Evolutionary conservation across 805 yeast species (phyloP), one percentile per base, ranked within the genome.

Genomic region (Saturnispora sanitii): DNA sequence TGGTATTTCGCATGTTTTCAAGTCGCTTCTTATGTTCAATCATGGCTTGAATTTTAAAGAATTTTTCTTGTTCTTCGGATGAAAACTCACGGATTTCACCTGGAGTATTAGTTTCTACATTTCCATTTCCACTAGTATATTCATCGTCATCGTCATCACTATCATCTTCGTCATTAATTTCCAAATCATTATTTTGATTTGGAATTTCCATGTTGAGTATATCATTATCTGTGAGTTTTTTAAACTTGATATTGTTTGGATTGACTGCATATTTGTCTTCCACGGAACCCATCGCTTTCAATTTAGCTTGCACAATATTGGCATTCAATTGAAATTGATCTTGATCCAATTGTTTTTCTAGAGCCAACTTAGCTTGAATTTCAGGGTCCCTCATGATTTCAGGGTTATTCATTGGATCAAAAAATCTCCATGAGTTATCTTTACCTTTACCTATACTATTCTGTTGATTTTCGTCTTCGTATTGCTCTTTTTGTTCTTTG

Each of bases 361-460:
- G 32, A 6, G 40, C 35, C 28, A 48, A 22, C 29, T 36, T 42
- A 15, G 38, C 44, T 15, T 41, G 40, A 45, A 44, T 47, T 32
- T 48, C 54, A 3, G 54, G 53, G 29, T 52, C 56, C 29, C 48
- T 49, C 2, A 49, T 42, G 4, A 52, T 27, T 1, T 45, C 45
- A 5, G 42, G 35, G 17, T 45, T 48, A 7, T 27, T 37, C 35
- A 29, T 27, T n/a, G 48, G 48, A 40, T 50, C 57, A 21, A 49
- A 43, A 37, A 53, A 58, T 33, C 64, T 46, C 65, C 65, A 60
- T 0, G 47, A 34, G 38, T 60, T 60, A 6, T 50, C 37, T 18
- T 25, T n/a, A 19, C 25, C 34, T 25, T 29, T 44, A 37, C 38
- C 28, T 4, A 38, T 30, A 28, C 35, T 8, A 16, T 29, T 22